Evolutionary conservation across 2,329 filamentous ascomycete genomes (phyloP), one percentile per base, ranked within the genome.

Genomic region (Thelonectria rubi): DNA sequence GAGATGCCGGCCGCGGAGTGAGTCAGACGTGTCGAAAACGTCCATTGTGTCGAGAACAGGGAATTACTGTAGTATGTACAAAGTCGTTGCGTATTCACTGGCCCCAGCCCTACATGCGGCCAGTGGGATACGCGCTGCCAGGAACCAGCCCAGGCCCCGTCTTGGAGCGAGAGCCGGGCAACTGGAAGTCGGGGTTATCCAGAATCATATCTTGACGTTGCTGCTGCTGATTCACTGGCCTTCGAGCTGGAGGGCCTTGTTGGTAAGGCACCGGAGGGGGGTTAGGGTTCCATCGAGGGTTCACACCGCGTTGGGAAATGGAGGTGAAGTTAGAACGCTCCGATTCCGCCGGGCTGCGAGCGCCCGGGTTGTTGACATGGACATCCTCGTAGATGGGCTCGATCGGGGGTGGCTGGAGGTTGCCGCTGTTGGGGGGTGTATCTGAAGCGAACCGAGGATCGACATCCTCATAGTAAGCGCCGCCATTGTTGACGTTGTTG

Each of bases 251-350:
- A 57, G 77, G 79, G 72, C 71, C 79, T 68, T 69, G 78, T 66
- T 76, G 81, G 9, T 79, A 78, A 55, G 77, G 79, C 68, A 79
- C 75, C 39, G 79, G 75, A 14, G 78, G 77, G 46, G 83, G 79
- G 30, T 82, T 80, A 2, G 85, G 87, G 64, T 91, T 87, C 94
- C 94, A 97, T 62, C 89, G 88, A 7, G 94, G 94, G 75, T 97
- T 97, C 56, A 97, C 81, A 1, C 91, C 91, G 34, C 94, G 86
- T 77, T 97, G 93, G 0, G 91, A 94, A 47, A 98, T 90, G 11
- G 91, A 95, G 1, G 94, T 97, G 77, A 97, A 97, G 69, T 91
- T 91, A 47, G 89, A 94, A 21, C 87, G 85, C 72, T 97, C 92
- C 64, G 91, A 94, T 70, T 89, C 86, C 30, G 89, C 87, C 32